Base-by-base conservation (phyloP, 108 stramenopile species). In the Thalassiosira profunda region DNA sequence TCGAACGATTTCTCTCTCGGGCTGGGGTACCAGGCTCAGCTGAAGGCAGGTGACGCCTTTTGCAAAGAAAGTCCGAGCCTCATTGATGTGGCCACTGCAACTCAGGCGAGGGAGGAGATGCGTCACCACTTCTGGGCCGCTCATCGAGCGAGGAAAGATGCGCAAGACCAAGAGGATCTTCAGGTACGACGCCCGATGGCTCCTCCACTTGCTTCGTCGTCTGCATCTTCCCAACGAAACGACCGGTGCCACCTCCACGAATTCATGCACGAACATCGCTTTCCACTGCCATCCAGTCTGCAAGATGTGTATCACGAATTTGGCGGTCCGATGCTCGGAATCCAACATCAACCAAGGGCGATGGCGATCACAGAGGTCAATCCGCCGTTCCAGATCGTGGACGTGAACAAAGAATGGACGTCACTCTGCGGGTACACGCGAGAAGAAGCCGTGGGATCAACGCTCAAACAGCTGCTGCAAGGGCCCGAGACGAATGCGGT, bases 401-500 rank as follows among this genome's bases (percentile, higher is more conserved):
- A 60, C 23, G 71, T 72, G 47, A 72, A 72, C 26, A 54, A 51
- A 18, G 49, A 51, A 2, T 72, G 71, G 71, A 28, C 8, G n/a
- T 26, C 31, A 24, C 63, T 72, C 11, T 72, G 71, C 29, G 71
- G 71, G 1, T 72, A 63, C 45, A 59, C 52, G 1, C 38, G 49
- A 7, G 48, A 72, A 20, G 45, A 72, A 33, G 62, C 62, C 9
- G 34, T 59, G 23, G 71, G 71, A 40, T 55, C 51, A 26, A 72
- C 62, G 8, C 24, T 72, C 24, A 63, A 53, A 1, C 35, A 35
- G 15, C 48, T 88, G 56, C 42, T 88, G 36, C 53, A 81, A 20
- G 89, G 89, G n/a, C 75, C 79, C 9, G 83, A 84, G 23, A 87
- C 89, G 10, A 72, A 91, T 59, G 38, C 30, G 20, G 37, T 29